phyloP scores from a whole-genome alignment of 2,329 filamentous ascomycete genomes.

The Nannizzia gypsea region DNA sequence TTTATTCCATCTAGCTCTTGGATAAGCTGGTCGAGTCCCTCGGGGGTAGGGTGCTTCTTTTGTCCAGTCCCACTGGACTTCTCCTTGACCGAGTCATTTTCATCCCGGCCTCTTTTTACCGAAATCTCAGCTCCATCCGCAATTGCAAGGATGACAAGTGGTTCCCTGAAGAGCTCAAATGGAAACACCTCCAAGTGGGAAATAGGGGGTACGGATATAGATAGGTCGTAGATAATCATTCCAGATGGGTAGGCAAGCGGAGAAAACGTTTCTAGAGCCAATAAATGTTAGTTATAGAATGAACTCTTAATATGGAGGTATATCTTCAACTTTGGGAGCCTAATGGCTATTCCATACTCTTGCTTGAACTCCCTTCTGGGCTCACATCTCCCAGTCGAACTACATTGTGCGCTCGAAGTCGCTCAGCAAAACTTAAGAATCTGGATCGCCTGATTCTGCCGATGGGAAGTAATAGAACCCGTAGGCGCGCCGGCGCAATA shows the following conservation, averaged over 20 bases:
- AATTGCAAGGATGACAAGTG: constrained; percentile 69
- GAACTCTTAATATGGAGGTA: neutral
- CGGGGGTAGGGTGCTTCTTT: constrained; percentile 27
- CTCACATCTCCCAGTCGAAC: constrained; percentile 77
- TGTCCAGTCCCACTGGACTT: constrained; percentile 7
- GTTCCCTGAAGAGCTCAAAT: constrained; percentile 82
- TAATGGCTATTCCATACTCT: constrained; percentile 50
- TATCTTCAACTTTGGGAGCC: neutral
- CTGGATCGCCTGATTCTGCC: constrained; percentile 72
- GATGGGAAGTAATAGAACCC: constrained; percentile 73
- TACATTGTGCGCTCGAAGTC: constrained; percentile 66
- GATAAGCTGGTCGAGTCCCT: constrained; percentile 30
- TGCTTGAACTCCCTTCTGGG: constrained; percentile 70
- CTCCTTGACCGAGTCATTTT: neutral
- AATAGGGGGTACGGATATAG: constrained; percentile 64
- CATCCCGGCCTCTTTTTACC: constrained; percentile 8
- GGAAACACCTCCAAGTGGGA: constrained; percentile 71
- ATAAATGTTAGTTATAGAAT: constrained; percentile 5
- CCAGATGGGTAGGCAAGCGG: constrained; percentile 78
- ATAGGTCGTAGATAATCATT: constrained; percentile 76
- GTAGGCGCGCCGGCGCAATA: constrained; percentile 80
- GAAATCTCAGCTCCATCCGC: constrained; percentile 65
- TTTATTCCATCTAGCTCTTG: constrained; percentile 60
- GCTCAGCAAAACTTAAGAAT: constrained; percentile 66
- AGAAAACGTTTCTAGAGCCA: constrained; percentile 73